Evolutionary conservation across 805 yeast species (phyloP).

Genomic region (Candida krabiensis): DNA sequence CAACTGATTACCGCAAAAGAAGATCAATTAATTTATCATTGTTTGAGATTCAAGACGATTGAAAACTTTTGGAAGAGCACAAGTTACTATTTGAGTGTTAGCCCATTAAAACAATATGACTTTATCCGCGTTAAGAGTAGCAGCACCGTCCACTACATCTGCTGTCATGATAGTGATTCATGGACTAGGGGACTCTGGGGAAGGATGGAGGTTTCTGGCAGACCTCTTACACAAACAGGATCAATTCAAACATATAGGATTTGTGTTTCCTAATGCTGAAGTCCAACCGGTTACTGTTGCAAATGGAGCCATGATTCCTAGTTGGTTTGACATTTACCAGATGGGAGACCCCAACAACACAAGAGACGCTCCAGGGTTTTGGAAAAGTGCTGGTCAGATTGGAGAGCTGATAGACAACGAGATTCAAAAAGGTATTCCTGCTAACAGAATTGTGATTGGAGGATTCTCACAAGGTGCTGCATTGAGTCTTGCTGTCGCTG

Average conservation of each 20-base stretch:
- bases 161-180: constrained; percentile 78
- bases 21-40: too few relatives aligned
- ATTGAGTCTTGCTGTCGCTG: constrained; percentile 60
- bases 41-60: too few relatives aligned
- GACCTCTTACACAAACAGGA: constrained; percentile 49
- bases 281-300: constrained; percentile 63
- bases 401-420: constrained; percentile 51
- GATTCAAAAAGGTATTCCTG: constrained; percentile 51
- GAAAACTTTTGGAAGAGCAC: too few relatives aligned
- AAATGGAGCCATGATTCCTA: constrained; percentile 68
- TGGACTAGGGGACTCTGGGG: constrained; percentile 90
- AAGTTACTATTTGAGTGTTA: too few relatives aligned
- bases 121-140: constrained; percentile 35
- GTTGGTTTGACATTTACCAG: constrained; percentile 80
- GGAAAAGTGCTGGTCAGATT: constrained; percentile 47
- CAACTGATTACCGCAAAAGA: too few relatives aligned
- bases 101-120: constrained; percentile 5
- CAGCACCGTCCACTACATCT: constrained; percentile 44
- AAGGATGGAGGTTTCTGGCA: constrained; percentile 86
- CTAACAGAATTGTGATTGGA: constrained; percentile 78
- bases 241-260: constrained; percentile 57
- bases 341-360: constrained; percentile 48
- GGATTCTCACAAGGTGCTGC: constrained; percentile 98
- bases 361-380: constrained; percentile 56
- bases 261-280: constrained; percentile 93